Evolutionary conservation across 2,329 filamentous ascomycete species (phyloP), one percentile per base, ranked within the genome.

Genomic region (Claviceps africana): DNA sequence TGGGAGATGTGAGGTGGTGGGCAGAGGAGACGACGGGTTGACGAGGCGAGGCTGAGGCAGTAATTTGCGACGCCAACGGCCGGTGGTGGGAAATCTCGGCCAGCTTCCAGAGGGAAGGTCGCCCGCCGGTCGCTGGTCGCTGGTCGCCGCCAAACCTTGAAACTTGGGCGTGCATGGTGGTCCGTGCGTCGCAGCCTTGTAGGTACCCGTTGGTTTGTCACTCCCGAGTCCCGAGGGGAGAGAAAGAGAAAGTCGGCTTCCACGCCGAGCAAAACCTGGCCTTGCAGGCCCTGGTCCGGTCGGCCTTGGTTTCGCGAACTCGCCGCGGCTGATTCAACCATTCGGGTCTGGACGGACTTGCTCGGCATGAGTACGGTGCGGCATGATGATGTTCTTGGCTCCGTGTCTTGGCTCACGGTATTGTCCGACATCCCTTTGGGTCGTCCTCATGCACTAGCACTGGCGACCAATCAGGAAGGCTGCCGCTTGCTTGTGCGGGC

Each of bases 51-150:
- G 51, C 51, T 49, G 51, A 46, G 28, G 52, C 25, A 51, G 44
- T 21, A 47, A 46, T 21, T 21, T 50, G 52, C 39, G 49, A 39
- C 42, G 30, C 37, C 46, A 35, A 35, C 21, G n/a, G 51, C 19
- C 31, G 30, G 48, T 50, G 46, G 51, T 55, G 53, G 53, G 53
- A 56, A 55, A 55, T 54, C 51, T 56, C 52, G 50, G 46, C 52
- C 52, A 52, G 45, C 45, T 47, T n/a, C 49, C n/a, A 48, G 25
- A 33, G 28, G 28, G 9, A 8, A 22, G 8, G 25, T 4, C 3
- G 25, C n/a, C 6, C n/a, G n/a, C n/a, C n/a, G n/a, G n/a, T n/a
- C n/a, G n/a, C n/a, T n/a, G n/a, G n/a, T n/a, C n/a, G n/a, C n/a
- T n/a, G n/a, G n/a, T n/a, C n/a, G n/a, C n/a, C n/a, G n/a, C n/a